phyloP scores from a whole-genome alignment of 139 green algal species.

The Edaphochlamys debaryana region DNA sequence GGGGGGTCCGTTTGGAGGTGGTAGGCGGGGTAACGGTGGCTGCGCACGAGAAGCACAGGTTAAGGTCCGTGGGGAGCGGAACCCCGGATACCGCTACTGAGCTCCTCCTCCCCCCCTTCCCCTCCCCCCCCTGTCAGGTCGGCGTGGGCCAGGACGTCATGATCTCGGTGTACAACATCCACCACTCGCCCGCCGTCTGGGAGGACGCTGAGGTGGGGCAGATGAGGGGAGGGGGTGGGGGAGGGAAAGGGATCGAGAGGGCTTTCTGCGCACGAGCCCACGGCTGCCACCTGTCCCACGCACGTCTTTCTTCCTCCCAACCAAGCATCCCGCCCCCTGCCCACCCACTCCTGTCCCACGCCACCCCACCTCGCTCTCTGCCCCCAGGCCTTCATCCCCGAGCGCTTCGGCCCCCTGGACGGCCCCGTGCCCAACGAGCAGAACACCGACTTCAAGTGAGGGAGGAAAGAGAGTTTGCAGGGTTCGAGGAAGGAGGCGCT shows the following conservation, averaged over 20 bases:
- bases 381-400: constrained; percentile 86
- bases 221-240: neutral
- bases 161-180: constrained; percentile 98
- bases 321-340: too few relatives aligned
- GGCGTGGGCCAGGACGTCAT: constrained; percentile 94
- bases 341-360: neutral
- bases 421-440: constrained; percentile 91
- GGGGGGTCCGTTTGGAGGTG: too few relatives aligned
- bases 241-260: too few relatives aligned
- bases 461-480: neutral
- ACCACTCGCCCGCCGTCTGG: constrained; percentile 85
- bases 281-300: too few relatives aligned
- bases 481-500: neutral
- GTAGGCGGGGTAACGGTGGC: too few relatives aligned
- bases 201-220: constrained; percentile 68
- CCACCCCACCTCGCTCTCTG: neutral
- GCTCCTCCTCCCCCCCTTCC: too few relatives aligned
- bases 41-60: too few relatives aligned
- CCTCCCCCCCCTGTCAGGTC: constrained; percentile 55
- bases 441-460: constrained; percentile 94
- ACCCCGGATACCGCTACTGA: too few relatives aligned
- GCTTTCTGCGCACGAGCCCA: too few relatives aligned
- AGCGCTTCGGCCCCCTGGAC: constrained; percentile 93
- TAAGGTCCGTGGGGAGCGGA: too few relatives aligned
- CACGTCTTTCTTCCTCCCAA: too few relatives aligned